A percentile compares a stretch with the other conserved stretches of the same genome.
Evolutionary conservation across 1,139 yeast species (phyloP).

Genomic region (Hansenula lynferdii): DNA sequence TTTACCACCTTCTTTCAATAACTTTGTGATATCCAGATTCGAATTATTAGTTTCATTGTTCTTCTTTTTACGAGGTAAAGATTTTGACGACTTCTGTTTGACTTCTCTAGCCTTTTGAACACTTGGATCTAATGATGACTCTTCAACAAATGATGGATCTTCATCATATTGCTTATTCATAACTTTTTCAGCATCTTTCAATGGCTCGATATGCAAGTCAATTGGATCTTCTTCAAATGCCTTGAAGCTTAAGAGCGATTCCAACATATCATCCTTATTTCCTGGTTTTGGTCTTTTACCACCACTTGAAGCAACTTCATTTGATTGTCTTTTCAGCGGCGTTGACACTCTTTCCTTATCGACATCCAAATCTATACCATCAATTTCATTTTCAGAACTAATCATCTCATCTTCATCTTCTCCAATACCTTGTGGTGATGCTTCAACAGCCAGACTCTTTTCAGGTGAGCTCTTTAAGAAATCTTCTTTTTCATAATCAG

Average conservation of each 20-base stretch:
- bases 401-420: not conserved
- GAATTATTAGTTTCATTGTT: constrained; percentile 1
- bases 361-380: not conserved
- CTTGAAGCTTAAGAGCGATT: constrained; percentile 2
- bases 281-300: not conserved
- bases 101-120: not conserved
- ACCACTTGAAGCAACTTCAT: not conserved
- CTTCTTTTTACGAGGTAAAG: not conserved
- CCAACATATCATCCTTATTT: not conserved
- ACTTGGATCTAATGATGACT: not conserved
- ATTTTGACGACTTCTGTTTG: not conserved
- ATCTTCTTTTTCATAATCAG: not conserved
- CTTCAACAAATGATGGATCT: constrained; percentile 9
- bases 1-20: constrained; percentile 32
- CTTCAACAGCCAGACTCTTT: no score
- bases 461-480: not conserved
- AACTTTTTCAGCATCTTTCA: constrained; percentile 7
- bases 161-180: constrained; percentile 15
- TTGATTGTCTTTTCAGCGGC: not conserved
- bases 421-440: not conserved
- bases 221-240: constrained; percentile 10
- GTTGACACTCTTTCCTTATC: not conserved
- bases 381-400: not conserved
- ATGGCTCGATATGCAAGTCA: constrained; percentile 1
- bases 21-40: constrained; percentile 50